These are phyloP conservation scores for Periconia sp. DNA, from an alignment of 2,329 filamentous ascomycete species.

Conservation along the genomic window DNA sequence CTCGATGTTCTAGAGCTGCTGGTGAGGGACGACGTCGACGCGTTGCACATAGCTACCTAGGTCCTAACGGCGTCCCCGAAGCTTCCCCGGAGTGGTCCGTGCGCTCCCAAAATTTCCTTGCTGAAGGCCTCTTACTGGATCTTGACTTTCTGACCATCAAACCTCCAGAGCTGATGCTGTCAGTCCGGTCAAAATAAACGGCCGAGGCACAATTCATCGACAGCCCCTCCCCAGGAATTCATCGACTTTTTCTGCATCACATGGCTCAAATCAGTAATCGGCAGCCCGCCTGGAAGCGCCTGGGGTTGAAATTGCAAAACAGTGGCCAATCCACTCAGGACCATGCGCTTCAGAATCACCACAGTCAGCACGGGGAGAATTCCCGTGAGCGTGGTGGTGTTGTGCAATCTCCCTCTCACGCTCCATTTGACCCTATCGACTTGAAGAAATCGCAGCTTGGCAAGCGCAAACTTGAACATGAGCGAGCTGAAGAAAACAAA, in stretches of 20 bases:
- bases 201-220: constrained; percentile 21
- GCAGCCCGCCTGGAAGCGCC: constrained; percentile 61
- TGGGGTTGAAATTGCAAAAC: constrained; percentile 62
- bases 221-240: neutral
- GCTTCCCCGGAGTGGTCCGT: neutral
- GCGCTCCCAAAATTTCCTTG: constrained; percentile 30
- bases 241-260: constrained; percentile 28
- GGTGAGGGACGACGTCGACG: constrained; percentile 25
- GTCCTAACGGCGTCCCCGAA: too few relatives aligned
- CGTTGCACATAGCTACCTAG: constrained; percentile 31
- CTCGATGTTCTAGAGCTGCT: constrained; percentile 8
- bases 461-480: constrained; percentile 39
- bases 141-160: constrained; percentile 24
- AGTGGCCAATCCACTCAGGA: constrained; percentile 43
- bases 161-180: constrained; percentile 38
- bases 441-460: constrained; percentile 33
- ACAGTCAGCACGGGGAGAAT: constrained; percentile 6
- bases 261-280: constrained; percentile 27
- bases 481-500: constrained; percentile 29
- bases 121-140: constrained; percentile 33
- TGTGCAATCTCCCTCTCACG: constrained; percentile 9
- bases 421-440: constrained; percentile 11
- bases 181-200: constrained; percentile 30
- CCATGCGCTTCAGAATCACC: constrained; percentile 12
- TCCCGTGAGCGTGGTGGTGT: constrained; percentile 3